Base-by-base conservation (phyloP, 2,329 filamentous ascomycete species). In the Neofusicoccum parvum region DNA sequence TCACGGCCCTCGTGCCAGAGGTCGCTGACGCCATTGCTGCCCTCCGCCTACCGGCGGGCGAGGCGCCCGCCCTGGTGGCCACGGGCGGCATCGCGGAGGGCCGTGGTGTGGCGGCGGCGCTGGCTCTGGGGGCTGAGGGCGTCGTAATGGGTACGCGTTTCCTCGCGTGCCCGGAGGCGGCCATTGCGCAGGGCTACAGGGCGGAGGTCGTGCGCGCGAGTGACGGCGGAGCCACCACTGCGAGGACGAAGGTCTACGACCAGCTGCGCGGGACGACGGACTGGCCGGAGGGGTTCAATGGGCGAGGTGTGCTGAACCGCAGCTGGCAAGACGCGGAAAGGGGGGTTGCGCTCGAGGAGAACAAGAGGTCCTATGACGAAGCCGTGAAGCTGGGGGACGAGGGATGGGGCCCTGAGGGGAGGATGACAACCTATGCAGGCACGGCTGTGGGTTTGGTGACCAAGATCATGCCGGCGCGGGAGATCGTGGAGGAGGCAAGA, bases 121-220 rank as follows among this genome's bases (percentile, higher is more conserved):
- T 89, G 67, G 78, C 81, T 0, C 75, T 89, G 10, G 87, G 86
- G 2, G 80, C 80, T 3, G 65, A 70, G 0, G 88, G 86, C 0
- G 80, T 83, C 0, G 85, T 81, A 0, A 81, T 91, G 79, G 89
- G 89, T 0, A 91, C 89, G 0, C 81, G 87, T 7, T 88, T 90
- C 65, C 80, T 91, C 0, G 87, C 86, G 1, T 70, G 76, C 1
- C 72, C 73, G 0, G 85, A 87, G 71, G 81, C 82, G 1, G 73
- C 75, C 36, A 79, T 85, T 7, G 72, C 78, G 3, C 71, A 77
- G 11, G 83, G 83, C 0, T 86, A 86, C 68, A 74, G 75, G 66
- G 71, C 80, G 15, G 82, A 81, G 15, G 74, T 87, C 0, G 37
- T 87, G 0, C 67, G 74, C 0, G 80, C 81, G 3, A 72, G 62